Percentiles rank a stretch among this genome's conserved stretches.
These are phyloP conservation scores for Verticillium klebahnii DNA, from an alignment of 2,329 filamentous ascomycete species.

Conservation along the genomic window DNA sequence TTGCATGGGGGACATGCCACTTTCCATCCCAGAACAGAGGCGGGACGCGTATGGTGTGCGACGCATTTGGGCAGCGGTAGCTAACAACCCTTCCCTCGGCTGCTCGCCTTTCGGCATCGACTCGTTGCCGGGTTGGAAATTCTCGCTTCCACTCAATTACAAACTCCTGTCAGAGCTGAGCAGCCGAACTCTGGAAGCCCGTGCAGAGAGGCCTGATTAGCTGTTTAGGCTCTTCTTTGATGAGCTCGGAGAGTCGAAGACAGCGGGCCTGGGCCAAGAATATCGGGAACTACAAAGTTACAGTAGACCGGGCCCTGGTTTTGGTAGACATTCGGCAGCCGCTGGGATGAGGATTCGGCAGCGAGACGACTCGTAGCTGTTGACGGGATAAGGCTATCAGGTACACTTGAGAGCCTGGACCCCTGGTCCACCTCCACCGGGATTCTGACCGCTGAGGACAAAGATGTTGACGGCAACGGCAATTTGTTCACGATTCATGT, in stretches of 20 bases:
- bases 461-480: background rate
- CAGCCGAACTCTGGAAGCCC: background rate
- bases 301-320: background rate
- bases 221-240: background rate
- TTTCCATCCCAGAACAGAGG: background rate
- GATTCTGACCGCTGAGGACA: background rate
- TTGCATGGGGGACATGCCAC: background rate
- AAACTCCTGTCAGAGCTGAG: background rate
- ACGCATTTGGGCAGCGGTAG: constrained; percentile 1
- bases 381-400: background rate
- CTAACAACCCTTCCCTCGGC: background rate
- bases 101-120: background rate
- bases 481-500: background rate
- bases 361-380: background rate
- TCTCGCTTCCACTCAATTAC: constrained; percentile 21
- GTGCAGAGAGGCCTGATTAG: background rate
- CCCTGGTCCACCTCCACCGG: background rate
- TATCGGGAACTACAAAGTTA: background rate
- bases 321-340: background rate
- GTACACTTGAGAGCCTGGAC: background rate
- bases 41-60: background rate
- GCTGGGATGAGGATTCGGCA: background rate
- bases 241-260: background rate
- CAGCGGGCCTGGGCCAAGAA: background rate
- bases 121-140: background rate